Conservation (phyloP, 805 yeast species). For the Saccharomyces eubayanus region DNA sequence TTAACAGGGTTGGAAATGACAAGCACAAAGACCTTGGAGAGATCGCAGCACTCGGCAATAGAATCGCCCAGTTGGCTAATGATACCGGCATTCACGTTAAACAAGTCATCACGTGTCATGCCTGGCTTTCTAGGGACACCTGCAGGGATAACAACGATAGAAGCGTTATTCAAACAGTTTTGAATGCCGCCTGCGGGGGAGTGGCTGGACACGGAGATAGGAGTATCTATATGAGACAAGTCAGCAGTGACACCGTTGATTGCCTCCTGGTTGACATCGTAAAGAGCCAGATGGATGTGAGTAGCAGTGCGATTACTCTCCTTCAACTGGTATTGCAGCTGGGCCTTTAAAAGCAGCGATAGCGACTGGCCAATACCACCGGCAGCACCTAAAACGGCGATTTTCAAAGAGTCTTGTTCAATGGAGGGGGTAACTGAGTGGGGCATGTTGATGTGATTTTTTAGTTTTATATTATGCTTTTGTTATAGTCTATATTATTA, state of each 20-base stretch:
- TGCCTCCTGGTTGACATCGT: conserved; percentile 63
- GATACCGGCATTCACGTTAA: conserved; percentile 76
- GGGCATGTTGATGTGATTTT: conserved; percentile 14
- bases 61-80: conserved; percentile 66
- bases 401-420: conserved; percentile 38
- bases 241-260: conserved; percentile 82
- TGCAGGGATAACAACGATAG: conserved; percentile 49
- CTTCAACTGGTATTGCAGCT: conserved; percentile 11
- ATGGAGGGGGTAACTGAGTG: conserved; percentile 9
- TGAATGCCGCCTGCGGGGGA: conserved; percentile 40
- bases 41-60: conserved; percentile 51
- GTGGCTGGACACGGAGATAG: conserved; percentile 49
- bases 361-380: conserved; percentile 95
- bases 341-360: conserved; percentile 66
- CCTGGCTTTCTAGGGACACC: conserved; percentile 94
- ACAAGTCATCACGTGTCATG: conserved; percentile 86
- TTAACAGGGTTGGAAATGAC: conserved; percentile 91
- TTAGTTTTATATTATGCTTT: background rate
- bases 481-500: background rate
- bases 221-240: conserved; percentile 72
- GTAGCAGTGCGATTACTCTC: conserved; percentile 42
- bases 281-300: conserved; percentile 47
- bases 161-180: conserved; percentile 21
- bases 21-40: conserved; percentile 65
- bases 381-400: conserved; percentile 83